Base-by-base conservation (phyloP, 371 early-diverging fungal genomes). In the Zancudomyces culisetae region DNA sequence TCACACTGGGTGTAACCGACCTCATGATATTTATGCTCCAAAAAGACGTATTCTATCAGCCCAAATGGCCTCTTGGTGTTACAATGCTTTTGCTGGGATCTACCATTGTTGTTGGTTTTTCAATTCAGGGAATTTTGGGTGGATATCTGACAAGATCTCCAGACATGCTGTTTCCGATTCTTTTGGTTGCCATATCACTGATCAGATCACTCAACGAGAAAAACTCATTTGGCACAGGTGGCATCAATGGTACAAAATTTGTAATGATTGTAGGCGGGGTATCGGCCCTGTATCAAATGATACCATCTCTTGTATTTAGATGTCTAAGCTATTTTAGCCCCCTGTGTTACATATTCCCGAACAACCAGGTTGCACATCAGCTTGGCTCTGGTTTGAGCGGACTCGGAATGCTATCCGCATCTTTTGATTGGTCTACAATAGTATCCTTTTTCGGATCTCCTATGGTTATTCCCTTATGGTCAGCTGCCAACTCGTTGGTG, bases 371-470 rank as follows among this genome's bases (percentile, higher is more conserved):
- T 21, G 60, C 76, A 30, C 64, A 72, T 58, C 81, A 80, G 59
- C 63, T 80, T 0, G 78, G 83, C 19, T 75, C 78, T 23, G 76
- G 77, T 21, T 63, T 62, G 27, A 69, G 69, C 41, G 85, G 81
- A 43, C 63, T 85, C n/a, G 83, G 82, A 13, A 69, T 85, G 50
- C 68, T 79, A 10, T 69, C 82, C 19, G 59, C 83, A 15, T 70
- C 78, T 1, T 67, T 90, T n/a, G 83, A 77, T 66, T 90, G 82
- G 90, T 75, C 74, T 42, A 79, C 80, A 42, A 70, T 83, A 53
- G 60, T 65, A 45, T 55, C 62, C 1, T 81, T 73, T 60, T 60
- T 79, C 20, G 67, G 62, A 20, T 77, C 79, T 28, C 85, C 83
- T 15, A 65, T 82, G 27, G 73, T 79, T 24, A 75, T 77, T 20